Base-by-base conservation (phyloP, 805 yeast species). In the Myxozyma mucilagina region DNA sequence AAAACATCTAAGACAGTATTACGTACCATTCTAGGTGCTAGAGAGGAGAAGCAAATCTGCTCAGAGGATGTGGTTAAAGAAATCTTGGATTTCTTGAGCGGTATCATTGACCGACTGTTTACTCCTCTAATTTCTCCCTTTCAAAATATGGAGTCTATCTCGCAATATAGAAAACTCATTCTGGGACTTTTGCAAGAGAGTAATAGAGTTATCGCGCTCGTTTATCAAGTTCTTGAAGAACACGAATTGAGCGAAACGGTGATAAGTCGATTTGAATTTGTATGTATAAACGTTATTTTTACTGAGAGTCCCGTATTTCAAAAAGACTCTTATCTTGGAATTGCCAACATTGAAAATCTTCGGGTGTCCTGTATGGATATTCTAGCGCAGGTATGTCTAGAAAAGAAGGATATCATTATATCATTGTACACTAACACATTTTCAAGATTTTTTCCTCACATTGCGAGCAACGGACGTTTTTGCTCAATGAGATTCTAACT, bases 191-290 rank as follows among this genome's bases (percentile, higher is more conserved):
- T 62, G 4, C 67, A 63, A 31, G 65, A 61, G 16, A 31, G 53
- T n/a, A 57, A 55, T 32, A 45, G 66, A 31, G 41, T 34, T 11
- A 38, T 64, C 5, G 18, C 44, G 4, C 10, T 54, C 35, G 32
- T 62, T 3, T 55, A 38, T 47, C 57, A 53, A 32, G 35, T 64
- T 2, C 41, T 58, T 24, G 49, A 32, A 24, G 32, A 42, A n/a
- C 59, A 47, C 14, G 66, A 62, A 29, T 39, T 66, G 16, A 83
- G 84, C 56, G 92, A 87, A 43, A 76, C 74, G 2, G 68, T 80
- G 0, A 69, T 87, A 9, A 84, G 90, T 0, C 82, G 80, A 63
- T 67, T 89, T 34, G 89, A 87, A 61, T 87, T 83, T 66, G 70
- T 84, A 29, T 72, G 80, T 7, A 66, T 78, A 7, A 71, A 71